Evolutionary conservation across 2,329 filamentous ascomycete species (phyloP), one percentile per base, ranked within the genome.

Genomic region (Hypoxylon sp.): DNA sequence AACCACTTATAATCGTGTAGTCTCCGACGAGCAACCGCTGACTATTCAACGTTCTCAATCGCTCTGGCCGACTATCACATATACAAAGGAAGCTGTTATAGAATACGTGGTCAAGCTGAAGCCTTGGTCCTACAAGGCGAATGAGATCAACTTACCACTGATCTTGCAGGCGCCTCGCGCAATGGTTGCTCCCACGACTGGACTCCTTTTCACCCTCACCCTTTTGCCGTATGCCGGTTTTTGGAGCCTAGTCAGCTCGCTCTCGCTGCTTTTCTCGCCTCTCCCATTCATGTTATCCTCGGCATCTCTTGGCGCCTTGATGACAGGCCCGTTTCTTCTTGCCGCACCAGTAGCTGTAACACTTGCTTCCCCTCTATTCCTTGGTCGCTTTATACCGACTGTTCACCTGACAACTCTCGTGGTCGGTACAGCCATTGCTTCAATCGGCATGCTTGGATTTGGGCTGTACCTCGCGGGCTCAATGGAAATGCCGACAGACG

Each of bases 101-200:
- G 72, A 73, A 12, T 85, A 84, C 63, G 69, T 84, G 43, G 59
- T 69, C 27, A 77, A 77, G 46, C 77, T 84, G 69, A 79, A 77
- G 61, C 79, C 80, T 0, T 71, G 76, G 27, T 78, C 78, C 0
- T 85, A 81, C 63, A 67, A 65, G 39, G 76, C 77, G 3, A 57
- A 65, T 1, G 57, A 70, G 6, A 63, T 77, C 32, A 73, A 78
- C 61, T 16, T 73, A 2, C 52, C 69, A 0, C 73, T 77, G 1
- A 71, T 83, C 14, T 73, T 84, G n/a, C 83, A 86, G 58, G 79
- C 79, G 0, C 79, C 83, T 0, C 80, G 83, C 5, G 84, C 84
- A 6, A 74, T 85, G 54, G 67, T 79, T 12, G 83, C 86, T 0
- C 86, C 86, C 1, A 85, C 84, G 0, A 83, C 83, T 0, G 56